Conservation (phyloP, 139 green algal species). For the Microglena sp. region DNA sequence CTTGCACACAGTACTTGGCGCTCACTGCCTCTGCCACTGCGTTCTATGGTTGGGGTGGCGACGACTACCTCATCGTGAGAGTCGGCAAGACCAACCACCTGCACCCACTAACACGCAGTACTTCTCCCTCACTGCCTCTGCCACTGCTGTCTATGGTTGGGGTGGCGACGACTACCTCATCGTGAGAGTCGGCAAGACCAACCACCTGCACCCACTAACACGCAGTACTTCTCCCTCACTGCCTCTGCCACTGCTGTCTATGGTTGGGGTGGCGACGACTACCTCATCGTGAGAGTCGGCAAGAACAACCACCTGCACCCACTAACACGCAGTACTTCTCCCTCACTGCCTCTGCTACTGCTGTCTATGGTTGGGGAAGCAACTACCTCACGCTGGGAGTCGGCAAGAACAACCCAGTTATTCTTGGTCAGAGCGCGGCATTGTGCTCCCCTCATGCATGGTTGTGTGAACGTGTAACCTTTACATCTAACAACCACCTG, state of each 20-base stretch:
- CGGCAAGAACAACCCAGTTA: conserved; percentile 12
- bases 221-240: conserved; percentile 47
- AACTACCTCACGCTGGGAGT: conserved; percentile 34
- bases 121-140: conserved; percentile 32
- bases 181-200: conserved; percentile 8
- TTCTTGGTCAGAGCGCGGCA: too few species aligned
- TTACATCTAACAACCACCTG: too few species aligned
- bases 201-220: neutral
- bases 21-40: conserved; percentile 19
- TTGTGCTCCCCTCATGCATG: too few species aligned
- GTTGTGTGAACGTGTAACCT: too few species aligned
- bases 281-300: conserved; percentile 22
- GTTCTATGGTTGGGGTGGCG: conserved; percentile 35
- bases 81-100: neutral
- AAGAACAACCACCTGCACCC: conserved; percentile 10
- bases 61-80: conserved; percentile 19
- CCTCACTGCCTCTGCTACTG: conserved; percentile 20
- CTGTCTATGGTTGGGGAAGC: conserved; percentile 37
- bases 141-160: conserved; percentile 25
- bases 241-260: conserved; percentile 22
- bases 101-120: conserved; percentile 39
- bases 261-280: conserved; percentile 42
- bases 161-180: conserved; percentile 32
- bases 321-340: conserved; percentile 48
- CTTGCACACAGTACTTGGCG: conserved; percentile 11